Base-by-base conservation (phyloP, 371 early-diverging fungal species). In the Mortierella sp. region DNA sequence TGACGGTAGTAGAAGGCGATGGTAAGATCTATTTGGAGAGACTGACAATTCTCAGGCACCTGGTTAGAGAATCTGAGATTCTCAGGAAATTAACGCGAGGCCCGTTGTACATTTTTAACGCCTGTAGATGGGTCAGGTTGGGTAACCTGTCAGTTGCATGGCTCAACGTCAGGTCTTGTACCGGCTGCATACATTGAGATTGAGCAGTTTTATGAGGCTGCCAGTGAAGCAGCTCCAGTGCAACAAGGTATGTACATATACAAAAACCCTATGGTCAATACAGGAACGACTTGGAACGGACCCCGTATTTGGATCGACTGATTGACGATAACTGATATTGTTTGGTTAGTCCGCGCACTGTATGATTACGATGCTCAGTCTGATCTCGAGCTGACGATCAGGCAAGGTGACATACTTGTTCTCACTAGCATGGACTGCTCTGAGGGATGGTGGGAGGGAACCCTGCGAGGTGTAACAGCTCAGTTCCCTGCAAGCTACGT, bases 401-500 rank as follows among this genome's bases (percentile, higher is more conserved):
- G 47, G 1, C 87, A 89, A 65, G 92, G 90, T 0, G 92, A 94
- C 31, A 42, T 86, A 0, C 73, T 95, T 56, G 80, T 82, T 0
- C 86, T 93, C 6, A 73, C 87, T 2, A 86, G 85, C 55, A 66
- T 70, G 17, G 81, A 87, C 44, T 81, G 82, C 73, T 89, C 86
- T 30, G 86, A 87, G 19, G 93, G 93, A 1, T 94, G 94, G 94
- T 87, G 91, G 87, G 85, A 89, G 81, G 93, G 92, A 19, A 82
- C 80, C 51, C 57, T 93, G 27, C 78, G 88, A 59, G 93, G 92
- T 14, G 60, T 78, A 7, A 81, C 81, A 11, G 97, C 97, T 0
- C 85, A 90, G 19, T 90, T 97, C 56, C 97, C 97, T 8, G 87
- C 89, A 3, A 91, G 86, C 60, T 96, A 96, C 80, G 94, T 95